These are phyloP conservation scores for Hypoxylon sp. DNA, from an alignment of 2,329 filamentous ascomycete species.

Conservation along the genomic window DNA sequence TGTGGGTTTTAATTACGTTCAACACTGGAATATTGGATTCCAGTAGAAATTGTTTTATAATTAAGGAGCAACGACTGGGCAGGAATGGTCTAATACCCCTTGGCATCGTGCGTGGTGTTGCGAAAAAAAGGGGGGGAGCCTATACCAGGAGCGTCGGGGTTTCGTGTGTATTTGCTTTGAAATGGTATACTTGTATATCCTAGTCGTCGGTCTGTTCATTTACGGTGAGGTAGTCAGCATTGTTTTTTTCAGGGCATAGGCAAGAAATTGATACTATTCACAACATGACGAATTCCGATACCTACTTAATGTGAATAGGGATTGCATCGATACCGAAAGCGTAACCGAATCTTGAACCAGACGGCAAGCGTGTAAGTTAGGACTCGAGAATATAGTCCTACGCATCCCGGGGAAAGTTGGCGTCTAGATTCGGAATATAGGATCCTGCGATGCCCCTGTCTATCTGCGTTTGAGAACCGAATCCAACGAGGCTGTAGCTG, in stretches of 20 bases:
- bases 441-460: slow-evolving; percentile 1
- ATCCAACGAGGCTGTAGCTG: slow-evolving; percentile 17
- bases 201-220: slow-evolving; percentile 19
- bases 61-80: slow-evolving; percentile 20
- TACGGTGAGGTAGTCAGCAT: slow-evolving; percentile 30
- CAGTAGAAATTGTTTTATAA: slow-evolving; percentile 28
- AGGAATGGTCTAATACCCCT: slow-evolving; percentile 32
- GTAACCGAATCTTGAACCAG: too few relatives aligned
- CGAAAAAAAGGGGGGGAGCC: slow-evolving; percentile 17
- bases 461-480: not conserved
- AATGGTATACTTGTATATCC: slow-evolving; percentile 29
- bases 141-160: slow-evolving; percentile 31
- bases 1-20: slow-evolving; percentile 33
- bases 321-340: too few relatives aligned
- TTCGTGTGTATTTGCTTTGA: slow-evolving; percentile 21
- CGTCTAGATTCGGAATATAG: not conserved
- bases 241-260: slow-evolving; percentile 18
- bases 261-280: slow-evolving; percentile 32
- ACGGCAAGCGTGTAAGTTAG: too few relatives aligned
- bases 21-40: slow-evolving; percentile 12
- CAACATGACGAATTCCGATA: slow-evolving; percentile 6
- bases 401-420: not conserved
- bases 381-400: too few relatives aligned
- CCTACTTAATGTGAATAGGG: not conserved
- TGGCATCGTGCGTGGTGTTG: slow-evolving; percentile 24